Evolutionary conservation across 495 filamentous ascomycete species (phyloP), one percentile per base, ranked within the genome.

Genomic region (Penicilliopsis zonata): DNA sequence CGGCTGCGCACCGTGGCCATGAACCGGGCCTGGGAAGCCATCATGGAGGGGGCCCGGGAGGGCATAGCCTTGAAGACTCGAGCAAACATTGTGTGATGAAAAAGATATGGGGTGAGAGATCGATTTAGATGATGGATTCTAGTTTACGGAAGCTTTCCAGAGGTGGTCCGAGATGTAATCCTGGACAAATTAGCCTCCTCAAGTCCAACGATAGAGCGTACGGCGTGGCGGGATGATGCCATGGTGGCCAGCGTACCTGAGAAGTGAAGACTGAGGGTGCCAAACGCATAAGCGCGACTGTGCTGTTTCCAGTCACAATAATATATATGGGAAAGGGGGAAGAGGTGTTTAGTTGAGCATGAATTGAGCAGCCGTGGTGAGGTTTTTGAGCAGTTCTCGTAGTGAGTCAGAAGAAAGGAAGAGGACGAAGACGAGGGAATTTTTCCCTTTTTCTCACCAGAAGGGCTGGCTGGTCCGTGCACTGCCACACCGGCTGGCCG

Each of bases 111-210:
- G 33, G 41, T 40, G 30, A 28, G 36, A 16, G 32, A 43, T 52
- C 40, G 25, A n/a, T 27, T 5, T n/a, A 27, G n/a, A n/a, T n/a
- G n/a, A 5, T 4, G 25, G 10, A 40, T 33, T 70, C 82, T 68
- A 87, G 63, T 81, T 84, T 44, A 71, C 72, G 44, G 74, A 79
- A 58, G 90, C 78, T 74, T 94, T 94, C 90, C 90, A 98, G 69
- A 98, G 77, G 69, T 98, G 90, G 74, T 94, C 82, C 81, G 85
- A 93, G 69, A 93, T 82, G 69, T 93, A 93, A 72, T 93, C 85
- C 85, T 90, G n/a, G n/a, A 51, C 33, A 24, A 40, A 33, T 37
- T 18, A 51, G 57, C 44, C 55, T 44, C 26, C 38, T 30, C 10
- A 16, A 20, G 4, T 12, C 15, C 6, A 24, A n/a, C 21, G 7